These are phyloP conservation scores for Blastomyces gilchristii DNA, from an alignment of 2,329 filamentous ascomycete species.

Conservation along the genomic window DNA sequence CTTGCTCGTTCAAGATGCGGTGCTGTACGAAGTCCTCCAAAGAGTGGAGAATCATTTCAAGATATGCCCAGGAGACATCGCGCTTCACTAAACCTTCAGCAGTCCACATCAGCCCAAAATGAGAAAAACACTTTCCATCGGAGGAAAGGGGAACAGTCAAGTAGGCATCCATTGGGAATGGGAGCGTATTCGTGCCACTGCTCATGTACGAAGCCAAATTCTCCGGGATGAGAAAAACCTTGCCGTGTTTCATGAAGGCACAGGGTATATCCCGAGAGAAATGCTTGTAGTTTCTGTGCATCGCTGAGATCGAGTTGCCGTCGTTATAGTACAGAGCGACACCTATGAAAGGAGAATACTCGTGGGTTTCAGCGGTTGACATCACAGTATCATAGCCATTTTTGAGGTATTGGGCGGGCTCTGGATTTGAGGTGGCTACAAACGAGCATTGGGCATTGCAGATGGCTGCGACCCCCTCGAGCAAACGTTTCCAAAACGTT, in stretches of 20 bases:
- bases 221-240: constrained; percentile 58
- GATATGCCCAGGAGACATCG: constrained; percentile 53
- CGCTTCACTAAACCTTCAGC: constrained; percentile 47
- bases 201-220: constrained; percentile 48
- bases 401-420: constrained; percentile 47
- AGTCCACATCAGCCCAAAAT: constrained; percentile 65
- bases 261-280: constrained; percentile 56
- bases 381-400: constrained; percentile 50
- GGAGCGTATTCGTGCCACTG: constrained; percentile 49
- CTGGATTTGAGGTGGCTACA: constrained; percentile 48
- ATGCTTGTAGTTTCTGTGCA: constrained; percentile 53
- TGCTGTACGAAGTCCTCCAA: constrained; percentile 57
- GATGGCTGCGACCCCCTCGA: constrained; percentile 54
- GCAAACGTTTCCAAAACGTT: constrained; percentile 54
- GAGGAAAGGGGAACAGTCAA: constrained; percentile 56
- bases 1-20: constrained; percentile 23
- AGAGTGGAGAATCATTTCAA: constrained; percentile 58
- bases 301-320: constrained; percentile 42
- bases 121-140: constrained; percentile 55
- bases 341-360: constrained; percentile 53
- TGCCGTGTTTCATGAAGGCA: constrained; percentile 60
- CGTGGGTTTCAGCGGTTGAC: constrained; percentile 46
- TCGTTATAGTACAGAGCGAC: constrained; percentile 58
- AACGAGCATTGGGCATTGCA: constrained; percentile 58
- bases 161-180: constrained; percentile 55